A percentile compares a stretch with the other conserved stretches of the same genome.
Evolutionary conservation across 208 protist genomes (phyloP).

Genomic region (Crithidia expoeki): DNA sequence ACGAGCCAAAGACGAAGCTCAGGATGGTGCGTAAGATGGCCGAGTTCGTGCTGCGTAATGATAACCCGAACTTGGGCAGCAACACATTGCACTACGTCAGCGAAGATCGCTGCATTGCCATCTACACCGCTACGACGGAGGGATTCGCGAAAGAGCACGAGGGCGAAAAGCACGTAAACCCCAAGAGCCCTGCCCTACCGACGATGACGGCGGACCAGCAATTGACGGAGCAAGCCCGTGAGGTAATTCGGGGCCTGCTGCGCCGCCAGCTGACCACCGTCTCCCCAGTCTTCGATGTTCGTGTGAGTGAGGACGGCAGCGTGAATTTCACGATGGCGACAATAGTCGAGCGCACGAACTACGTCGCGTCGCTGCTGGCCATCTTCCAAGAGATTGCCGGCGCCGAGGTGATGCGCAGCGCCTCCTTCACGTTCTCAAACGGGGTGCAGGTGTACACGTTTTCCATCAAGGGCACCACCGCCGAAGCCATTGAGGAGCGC

Average conservation of each 20-base stretch:
- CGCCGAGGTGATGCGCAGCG: conserved; percentile 50
- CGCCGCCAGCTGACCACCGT: conserved; percentile 55
- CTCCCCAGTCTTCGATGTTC: conserved; percentile 56
- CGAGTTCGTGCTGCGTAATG: conserved; percentile 43
- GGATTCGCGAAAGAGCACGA: conserved; percentile 47
- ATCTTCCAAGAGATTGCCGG: conserved; percentile 72
- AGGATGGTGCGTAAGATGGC: conserved; percentile 64
- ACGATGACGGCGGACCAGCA: conserved; percentile 38
- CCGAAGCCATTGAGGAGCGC: conserved; percentile 45
- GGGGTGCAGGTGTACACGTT: conserved; percentile 78
- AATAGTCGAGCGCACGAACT: conserved; percentile 59
- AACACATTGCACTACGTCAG: conserved; percentile 66
- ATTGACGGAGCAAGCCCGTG: conserved; percentile 41
- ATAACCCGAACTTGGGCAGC: conserved; percentile 33
- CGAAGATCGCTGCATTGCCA: conserved; percentile 49
- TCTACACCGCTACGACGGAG: conserved; percentile 64
- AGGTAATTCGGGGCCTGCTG: conserved; percentile 78
- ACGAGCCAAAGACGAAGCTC: conserved; percentile 46
- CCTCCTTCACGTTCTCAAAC: conserved; percentile 83
- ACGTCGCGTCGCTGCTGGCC: conserved; percentile 66
- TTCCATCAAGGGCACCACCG: conserved; percentile 49
- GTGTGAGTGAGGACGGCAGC: conserved; percentile 30
- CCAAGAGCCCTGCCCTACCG: conserved; percentile 33
- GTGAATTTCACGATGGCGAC: conserved; percentile 76
- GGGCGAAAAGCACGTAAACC: conserved; percentile 45